phyloP scores from a whole-genome alignment of 495 filamentous ascomycete species.

The Penicillium chermesinum region DNA sequence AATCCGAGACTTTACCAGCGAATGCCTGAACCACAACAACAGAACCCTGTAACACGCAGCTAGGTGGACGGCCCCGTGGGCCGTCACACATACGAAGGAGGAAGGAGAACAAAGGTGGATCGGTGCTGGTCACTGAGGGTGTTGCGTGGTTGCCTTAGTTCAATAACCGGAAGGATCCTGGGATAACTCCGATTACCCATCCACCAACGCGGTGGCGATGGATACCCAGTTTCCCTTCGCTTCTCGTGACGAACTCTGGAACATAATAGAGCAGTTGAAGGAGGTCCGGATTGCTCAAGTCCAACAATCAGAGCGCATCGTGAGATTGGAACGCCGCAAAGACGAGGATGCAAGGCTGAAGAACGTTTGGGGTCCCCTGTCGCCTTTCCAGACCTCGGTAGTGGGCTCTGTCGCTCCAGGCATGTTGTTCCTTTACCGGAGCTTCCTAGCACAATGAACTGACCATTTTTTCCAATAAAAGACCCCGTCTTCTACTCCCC shows the following conservation, averaged over 20 bases:
- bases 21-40: conserved; percentile 16
- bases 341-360: conserved; percentile 78
- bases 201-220: conserved; percentile 36
- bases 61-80: conserved; percentile 44
- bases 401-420: conserved; percentile 70
- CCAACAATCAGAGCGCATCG: conserved; percentile 75
- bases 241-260: conserved; percentile 75
- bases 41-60: conserved; percentile 21
- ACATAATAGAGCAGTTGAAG: conserved; percentile 81
- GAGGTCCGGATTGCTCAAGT: conserved; percentile 72
- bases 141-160: not conserved
- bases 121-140: conserved; percentile 3
- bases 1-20: not conserved
- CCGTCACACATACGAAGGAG: conserved; percentile 39
- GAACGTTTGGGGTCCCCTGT: conserved; percentile 75
- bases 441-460: not conserved
- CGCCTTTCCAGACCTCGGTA: conserved; percentile 72
- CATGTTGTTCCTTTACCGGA: conserved; percentile 26
- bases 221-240: conserved; percentile 61
- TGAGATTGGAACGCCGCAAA: conserved; percentile 73
- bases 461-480: conserved; percentile 27
- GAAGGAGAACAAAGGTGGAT: conserved; percentile 28
- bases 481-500: conserved; percentile 69
- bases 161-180: not conserved
- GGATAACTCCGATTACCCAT: not conserved